Evolutionary conservation across 306 rosid species (phyloP), one percentile per base, ranked within the genome.

Genomic region (Canavalia gladiata): DNA sequence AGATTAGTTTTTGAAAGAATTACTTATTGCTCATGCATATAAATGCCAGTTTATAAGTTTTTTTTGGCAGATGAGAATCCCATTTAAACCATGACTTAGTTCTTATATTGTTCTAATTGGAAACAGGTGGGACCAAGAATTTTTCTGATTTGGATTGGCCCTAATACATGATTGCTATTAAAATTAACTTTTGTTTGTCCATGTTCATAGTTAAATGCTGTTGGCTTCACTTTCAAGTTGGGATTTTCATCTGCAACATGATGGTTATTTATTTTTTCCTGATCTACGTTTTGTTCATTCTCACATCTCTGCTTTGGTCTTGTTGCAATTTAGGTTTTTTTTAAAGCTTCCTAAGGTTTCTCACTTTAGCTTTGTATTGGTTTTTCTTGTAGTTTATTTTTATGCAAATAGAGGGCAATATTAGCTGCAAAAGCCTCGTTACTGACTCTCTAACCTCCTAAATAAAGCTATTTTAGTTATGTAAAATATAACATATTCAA

Each of bases 21-120:
- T 65, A 2, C 54, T 50, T 79, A 34, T 54, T 11, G 5, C 60
- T 5, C 35, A 0, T 70, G 54, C 31, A 30, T 43, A 7, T 37
- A 29, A 75, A 2, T 54, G 31, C 62, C 30, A 33, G 2, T 30
- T 45, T 72, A 8, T 28, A 62, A 67, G 29, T 7, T 6, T 47
- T 18, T 66, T 66, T 58, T 52, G 55, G 68, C 75, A 11, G 49
- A 77, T 42, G 68, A 72, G 59, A 58, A 65, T 77, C 55, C 72
- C 65, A 2, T 56, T 35, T 37, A 52, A 64, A 69, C 31, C 51
- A 28, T 58, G 29, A 29, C 5, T 54, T 79, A 31, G 39, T 46
- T 73, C 62, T 68, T 51, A 33, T 54, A 34, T 43, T 65, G n/a
- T 73, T 78, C 37, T 39, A 58, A 10, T 42, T 69, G 68, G 39